phyloP scores from a whole-genome alignment of 2,329 filamentous ascomycete genomes.

The Helotiales sp. region DNA sequence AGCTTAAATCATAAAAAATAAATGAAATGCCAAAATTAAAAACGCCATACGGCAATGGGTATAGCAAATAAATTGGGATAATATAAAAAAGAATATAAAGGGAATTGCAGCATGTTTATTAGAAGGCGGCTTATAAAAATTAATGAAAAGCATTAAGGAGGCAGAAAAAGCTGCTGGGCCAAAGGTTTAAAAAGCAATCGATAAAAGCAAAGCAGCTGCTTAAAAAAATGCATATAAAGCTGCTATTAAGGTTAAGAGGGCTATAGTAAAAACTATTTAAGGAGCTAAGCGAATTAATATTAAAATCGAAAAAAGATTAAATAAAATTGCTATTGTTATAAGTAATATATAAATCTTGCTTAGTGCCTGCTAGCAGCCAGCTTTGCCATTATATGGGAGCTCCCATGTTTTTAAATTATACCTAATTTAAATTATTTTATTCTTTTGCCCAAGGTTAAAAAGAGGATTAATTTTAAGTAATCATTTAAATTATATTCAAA shows the following conservation, averaged over 20 bases:
- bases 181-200: slow-evolving; percentile 45
- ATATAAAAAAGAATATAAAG: slow-evolving; percentile 64
- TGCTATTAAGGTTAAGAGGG: slow-evolving; percentile 33
- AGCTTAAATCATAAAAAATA: slow-evolving; percentile 65
- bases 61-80: slow-evolving; percentile 69
- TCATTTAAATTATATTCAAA: no score
- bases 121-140: slow-evolving; percentile 40
- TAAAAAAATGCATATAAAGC: slow-evolving; percentile 33
- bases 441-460: no score
- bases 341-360: no score
- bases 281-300: slow-evolving; percentile 32
- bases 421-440: no score
- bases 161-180: slow-evolving; percentile 43
- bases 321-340: slow-evolving; percentile 29
- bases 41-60: slow-evolving; percentile 68
- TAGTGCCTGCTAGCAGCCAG: no score
- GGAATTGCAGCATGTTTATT: slow-evolving; percentile 50
- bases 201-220: slow-evolving; percentile 47
- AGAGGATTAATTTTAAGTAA: no score
- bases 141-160: slow-evolving; percentile 38
- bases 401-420: no score
- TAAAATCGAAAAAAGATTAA: slow-evolving; percentile 23
- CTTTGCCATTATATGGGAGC: no score
- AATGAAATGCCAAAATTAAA: slow-evolving; percentile 78
- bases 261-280: slow-evolving; percentile 33